phyloP scores from a whole-genome alignment of 345 rosid species.

The Heritiera fomes region DNA sequence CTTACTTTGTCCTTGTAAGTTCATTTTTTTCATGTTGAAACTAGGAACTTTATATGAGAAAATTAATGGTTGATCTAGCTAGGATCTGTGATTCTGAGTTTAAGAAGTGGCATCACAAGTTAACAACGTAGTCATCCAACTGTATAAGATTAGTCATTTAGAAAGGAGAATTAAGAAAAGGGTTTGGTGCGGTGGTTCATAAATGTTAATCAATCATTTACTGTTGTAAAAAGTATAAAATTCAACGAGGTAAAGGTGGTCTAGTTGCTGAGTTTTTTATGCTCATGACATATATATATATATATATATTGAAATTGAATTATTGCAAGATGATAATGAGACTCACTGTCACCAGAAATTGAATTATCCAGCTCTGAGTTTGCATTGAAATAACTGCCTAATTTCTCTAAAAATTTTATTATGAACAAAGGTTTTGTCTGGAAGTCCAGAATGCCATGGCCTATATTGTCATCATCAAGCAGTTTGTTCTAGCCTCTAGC shows the following conservation, averaged over 20 bases:
- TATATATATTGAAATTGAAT: background rate
- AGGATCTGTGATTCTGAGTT: background rate
- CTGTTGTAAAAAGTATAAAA: background rate
- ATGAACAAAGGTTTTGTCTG: background rate
- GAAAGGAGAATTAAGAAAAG: background rate
- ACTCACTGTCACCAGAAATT: background rate
- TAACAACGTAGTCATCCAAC: background rate
- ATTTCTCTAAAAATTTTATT: background rate
- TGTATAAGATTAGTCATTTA: background rate
- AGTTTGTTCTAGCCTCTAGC: too few relatives aligned
- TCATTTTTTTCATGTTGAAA: background rate
- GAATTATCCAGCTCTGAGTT: background rate
- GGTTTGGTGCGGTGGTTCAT: background rate
- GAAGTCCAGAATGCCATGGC: background rate
- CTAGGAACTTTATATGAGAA: background rate
- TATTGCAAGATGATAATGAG: background rate
- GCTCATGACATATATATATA: background rate
- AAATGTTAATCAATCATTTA: background rate
- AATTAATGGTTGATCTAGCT: background rate
- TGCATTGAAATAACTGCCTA: background rate
- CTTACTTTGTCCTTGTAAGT: constrained; percentile 86
- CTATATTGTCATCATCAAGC: background rate
- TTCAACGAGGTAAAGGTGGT: background rate
- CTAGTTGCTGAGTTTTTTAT: background rate
- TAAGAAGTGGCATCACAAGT: background rate